A percentile compares a stretch with the other conserved stretches of the same genome.
Evolutionary conservation across 2,329 filamentous ascomycete species (phyloP).

Genomic region (Epichloe gansuensis): DNA sequence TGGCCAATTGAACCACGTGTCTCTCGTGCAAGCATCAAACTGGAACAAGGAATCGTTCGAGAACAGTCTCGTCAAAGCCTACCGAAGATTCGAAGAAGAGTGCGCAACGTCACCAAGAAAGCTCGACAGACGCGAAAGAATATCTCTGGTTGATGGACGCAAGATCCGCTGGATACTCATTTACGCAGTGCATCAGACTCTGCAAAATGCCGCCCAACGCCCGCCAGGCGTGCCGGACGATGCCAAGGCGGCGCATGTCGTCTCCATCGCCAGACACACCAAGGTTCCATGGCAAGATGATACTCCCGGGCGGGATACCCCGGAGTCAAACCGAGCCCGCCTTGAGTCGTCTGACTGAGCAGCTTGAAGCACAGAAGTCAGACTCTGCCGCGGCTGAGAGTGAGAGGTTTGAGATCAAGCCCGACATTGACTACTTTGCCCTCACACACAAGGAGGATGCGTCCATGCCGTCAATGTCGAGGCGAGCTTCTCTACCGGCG

Average conservation of each 20-base stretch:
- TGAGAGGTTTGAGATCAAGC: constrained; percentile 31
- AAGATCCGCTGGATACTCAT: constrained; percentile 70
- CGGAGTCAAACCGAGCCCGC: constrained; percentile 18
- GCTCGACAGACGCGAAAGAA: constrained; percentile 41
- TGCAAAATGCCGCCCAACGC: constrained; percentile 48
- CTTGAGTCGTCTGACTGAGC: constrained; percentile 6
- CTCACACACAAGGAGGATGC: constrained; percentile 22
- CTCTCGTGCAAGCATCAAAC: constrained; percentile 40
- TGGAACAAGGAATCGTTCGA: constrained; percentile 23
- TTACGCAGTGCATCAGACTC: constrained; percentile 60
- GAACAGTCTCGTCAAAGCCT: constrained; percentile 53
- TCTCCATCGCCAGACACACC: constrained; percentile 29
- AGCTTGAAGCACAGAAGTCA: constrained; percentile 5
- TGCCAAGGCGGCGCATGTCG: constrained; percentile 42
- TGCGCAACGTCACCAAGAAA: constrained; percentile 35
- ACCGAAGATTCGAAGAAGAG: constrained; percentile 56
- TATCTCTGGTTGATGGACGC: constrained; percentile 48
- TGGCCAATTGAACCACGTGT: constrained; percentile 36
- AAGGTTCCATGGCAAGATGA: constrained; percentile 34
- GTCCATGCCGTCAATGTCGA: constrained; percentile 2
- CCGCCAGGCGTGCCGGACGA: constrained; percentile 49
- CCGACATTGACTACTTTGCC: constrained; percentile 43
- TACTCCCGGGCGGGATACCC: constrained; percentile 14
- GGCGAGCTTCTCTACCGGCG: constrained; percentile 1
- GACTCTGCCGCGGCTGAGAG: not conserved